Percentiles rank a stretch among this genome's conserved stretches.
Evolutionary conservation across 805 yeast species (phyloP).

Genomic region (Zygoascus biomembranicola): DNA sequence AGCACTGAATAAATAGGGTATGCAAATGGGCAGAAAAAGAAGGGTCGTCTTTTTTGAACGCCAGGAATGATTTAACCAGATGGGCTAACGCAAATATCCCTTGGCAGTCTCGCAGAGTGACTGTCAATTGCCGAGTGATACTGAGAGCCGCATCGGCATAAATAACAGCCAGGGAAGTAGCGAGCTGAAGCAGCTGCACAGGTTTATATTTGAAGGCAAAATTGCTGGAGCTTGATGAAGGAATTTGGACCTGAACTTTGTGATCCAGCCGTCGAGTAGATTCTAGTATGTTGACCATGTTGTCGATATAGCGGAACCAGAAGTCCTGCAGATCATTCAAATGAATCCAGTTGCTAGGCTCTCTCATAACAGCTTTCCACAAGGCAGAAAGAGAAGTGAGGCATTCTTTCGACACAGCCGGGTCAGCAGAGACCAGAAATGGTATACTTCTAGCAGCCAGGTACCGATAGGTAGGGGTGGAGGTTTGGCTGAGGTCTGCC

Average conservation of each 20-base stretch:
- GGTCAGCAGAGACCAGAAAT: not conserved
- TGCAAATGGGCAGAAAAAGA: not conserved
- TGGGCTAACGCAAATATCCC: not conserved
- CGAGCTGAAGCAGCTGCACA: not conserved
- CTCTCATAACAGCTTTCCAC: not conserved
- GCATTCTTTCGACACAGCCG: not conserved
- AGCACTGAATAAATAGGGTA: not conserved
- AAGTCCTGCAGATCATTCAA: not conserved
- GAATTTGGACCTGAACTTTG: not conserved
- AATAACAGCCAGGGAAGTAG: not conserved
- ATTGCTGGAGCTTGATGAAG: not conserved
- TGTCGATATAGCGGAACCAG: not conserved
- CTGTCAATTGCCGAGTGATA: not conserved
- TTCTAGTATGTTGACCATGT: not conserved
- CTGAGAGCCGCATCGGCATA: not conserved
- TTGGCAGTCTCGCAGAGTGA: not conserved
- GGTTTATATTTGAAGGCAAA: not conserved
- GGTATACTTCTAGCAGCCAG: not conserved
- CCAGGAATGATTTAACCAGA: not conserved
- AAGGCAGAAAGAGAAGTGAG: not conserved
- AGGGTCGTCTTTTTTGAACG: not conserved
- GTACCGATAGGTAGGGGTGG: not conserved
- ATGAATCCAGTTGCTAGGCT: not conserved
- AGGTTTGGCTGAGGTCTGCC: not conserved
- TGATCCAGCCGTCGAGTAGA: not conserved